phyloP scores from a whole-genome alignment of 2,329 filamentous ascomycete species.

The Sphaerostilbella broomeana region DNA sequence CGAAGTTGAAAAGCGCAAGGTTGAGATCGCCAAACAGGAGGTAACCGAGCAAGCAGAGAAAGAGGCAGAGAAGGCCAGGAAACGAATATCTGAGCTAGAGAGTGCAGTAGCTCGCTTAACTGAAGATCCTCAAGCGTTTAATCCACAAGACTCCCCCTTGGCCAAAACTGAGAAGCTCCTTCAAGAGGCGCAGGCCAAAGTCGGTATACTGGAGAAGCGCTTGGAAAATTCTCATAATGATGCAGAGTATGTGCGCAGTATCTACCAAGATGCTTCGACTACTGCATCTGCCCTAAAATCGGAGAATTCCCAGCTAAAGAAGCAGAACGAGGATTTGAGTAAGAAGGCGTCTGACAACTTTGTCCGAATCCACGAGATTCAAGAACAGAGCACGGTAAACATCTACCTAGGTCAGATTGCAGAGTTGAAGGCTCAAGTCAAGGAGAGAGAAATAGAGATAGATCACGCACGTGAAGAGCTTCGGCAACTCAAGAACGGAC shows the following conservation, averaged over 20 bases:
- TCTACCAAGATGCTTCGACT: constrained; percentile 54
- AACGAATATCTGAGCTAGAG: constrained; percentile 33
- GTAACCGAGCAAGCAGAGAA: constrained; percentile 22
- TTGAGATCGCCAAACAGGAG: constrained; percentile 26
- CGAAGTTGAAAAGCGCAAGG: constrained; percentile 40
- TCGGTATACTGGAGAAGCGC: constrained; percentile 35
- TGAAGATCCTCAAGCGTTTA: constrained; percentile 16
- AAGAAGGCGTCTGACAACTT: constrained; percentile 40
- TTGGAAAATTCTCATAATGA: constrained; percentile 40
- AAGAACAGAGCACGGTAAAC: constrained; percentile 31
- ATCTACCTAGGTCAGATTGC: constrained; percentile 32
- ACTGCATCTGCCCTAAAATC: constrained; percentile 37
- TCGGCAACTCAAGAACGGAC: constrained; percentile 38
- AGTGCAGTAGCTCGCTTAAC: constrained; percentile 25
- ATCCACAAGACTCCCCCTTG: constrained; percentile 21
- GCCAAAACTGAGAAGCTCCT: constrained; percentile 27
- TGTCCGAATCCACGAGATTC: constrained; percentile 40
- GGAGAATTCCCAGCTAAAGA: constrained; percentile 42
- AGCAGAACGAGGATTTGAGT: constrained; percentile 34
- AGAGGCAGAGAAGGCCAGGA: constrained; percentile 32
- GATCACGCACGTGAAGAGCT: constrained; percentile 43
- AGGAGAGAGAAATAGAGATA: constrained; percentile 48
- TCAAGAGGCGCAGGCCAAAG: constrained; percentile 31
- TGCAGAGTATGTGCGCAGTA: constrained; percentile 48
- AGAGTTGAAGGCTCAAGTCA: constrained; percentile 36